phyloP scores from a whole-genome alignment of 768 basidiomycete species.

The Hortiboletus flavorubellus region DNA sequence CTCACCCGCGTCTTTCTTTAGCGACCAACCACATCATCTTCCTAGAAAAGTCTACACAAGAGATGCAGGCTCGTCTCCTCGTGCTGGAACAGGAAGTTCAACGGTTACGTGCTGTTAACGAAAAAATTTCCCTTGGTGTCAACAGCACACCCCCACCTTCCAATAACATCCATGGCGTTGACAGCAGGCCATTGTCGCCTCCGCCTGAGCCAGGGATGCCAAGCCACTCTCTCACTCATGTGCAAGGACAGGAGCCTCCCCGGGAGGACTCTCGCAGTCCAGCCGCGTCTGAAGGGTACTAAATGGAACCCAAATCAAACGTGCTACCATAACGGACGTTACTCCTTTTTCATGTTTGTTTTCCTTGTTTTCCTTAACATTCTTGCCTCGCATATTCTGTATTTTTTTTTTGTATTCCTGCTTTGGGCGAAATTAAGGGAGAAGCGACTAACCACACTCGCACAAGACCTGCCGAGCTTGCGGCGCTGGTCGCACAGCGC shows the following conservation, averaged over 20 bases:
- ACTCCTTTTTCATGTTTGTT: slow-evolving; percentile 32
- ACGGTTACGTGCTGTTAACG: slow-evolving; percentile 71
- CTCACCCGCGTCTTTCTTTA: slow-evolving; percentile 30
- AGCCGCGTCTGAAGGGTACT: slow-evolving; percentile 31
- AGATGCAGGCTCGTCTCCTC: slow-evolving; percentile 64
- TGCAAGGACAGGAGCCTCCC: slow-evolving; percentile 58
- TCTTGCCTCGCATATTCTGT: slow-evolving; percentile 34
- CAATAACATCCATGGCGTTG: slow-evolving; percentile 38
- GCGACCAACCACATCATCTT: slow-evolving; percentile 77
- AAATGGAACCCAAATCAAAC: slow-evolving; percentile 18
- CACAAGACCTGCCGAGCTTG: slow-evolving; percentile 25
- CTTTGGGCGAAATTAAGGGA: slow-evolving; percentile 26
- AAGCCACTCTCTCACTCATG: slow-evolving; percentile 50
- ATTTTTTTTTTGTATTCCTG: slow-evolving; percentile 34
- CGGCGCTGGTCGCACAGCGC: slow-evolving; percentile 36
- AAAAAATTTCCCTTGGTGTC: slow-evolving; percentile 73
- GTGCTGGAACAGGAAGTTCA: slow-evolving; percentile 66
- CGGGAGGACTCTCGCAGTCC: slow-evolving; percentile 57
- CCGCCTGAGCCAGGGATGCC: slow-evolving; percentile 53
- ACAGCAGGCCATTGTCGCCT: slow-evolving; percentile 57
- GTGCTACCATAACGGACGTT: slow-evolving; percentile 25
- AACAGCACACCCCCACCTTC: slow-evolving; percentile 56
- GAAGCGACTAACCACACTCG: slow-evolving; percentile 15
- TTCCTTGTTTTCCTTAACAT: slow-evolving; percentile 28
- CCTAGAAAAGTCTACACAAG: slow-evolving; percentile 70